Evolutionary conservation across 139 green algal genomes (phyloP).

Genomic region (Astrephomene gubernaculifera): DNA sequence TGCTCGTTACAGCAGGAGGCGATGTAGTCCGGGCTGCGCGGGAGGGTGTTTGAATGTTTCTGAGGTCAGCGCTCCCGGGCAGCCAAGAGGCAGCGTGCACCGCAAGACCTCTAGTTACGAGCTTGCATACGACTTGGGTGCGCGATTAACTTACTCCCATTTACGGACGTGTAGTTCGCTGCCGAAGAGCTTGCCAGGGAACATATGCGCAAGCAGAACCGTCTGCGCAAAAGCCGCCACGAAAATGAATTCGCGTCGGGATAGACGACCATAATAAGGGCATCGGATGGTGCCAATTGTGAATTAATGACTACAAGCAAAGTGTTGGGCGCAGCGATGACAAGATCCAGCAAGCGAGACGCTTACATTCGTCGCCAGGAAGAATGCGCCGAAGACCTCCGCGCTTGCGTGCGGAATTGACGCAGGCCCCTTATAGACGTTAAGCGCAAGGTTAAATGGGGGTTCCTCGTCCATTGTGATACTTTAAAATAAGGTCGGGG

Average conservation of each 20-base stretch:
- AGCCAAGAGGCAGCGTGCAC: too few species aligned
- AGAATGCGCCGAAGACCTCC: constrained; percentile 86
- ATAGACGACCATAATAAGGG: too few species aligned
- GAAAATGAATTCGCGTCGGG: too few species aligned
- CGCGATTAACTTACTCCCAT: constrained; percentile 82
- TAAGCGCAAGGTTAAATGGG: constrained; percentile 49
- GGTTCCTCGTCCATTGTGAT: constrained; percentile 58
- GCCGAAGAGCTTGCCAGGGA: constrained; percentile 78
- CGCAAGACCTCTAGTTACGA: too few species aligned
- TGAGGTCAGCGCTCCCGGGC: too few species aligned
- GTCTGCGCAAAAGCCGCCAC: constrained; percentile 57
- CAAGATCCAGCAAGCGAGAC: not conserved
- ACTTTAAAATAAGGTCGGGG: too few species aligned
- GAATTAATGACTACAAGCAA: too few species aligned
- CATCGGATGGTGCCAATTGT: too few species aligned
- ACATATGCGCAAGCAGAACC: constrained; percentile 70
- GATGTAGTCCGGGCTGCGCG: constrained; percentile 81
- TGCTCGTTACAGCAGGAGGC: constrained; percentile 79
- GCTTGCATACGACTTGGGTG: too few species aligned
- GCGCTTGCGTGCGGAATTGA: constrained; percentile 75
- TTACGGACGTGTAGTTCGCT: constrained; percentile 74
- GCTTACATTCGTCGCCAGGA: constrained; percentile 77
- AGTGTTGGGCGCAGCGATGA: too few species aligned
- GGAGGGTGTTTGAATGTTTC: too few species aligned
- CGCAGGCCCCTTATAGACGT: constrained; percentile 75